Percentiles rank a stretch among this genome's conserved stretches.
These are phyloP conservation scores for Davidsoniella eucalypti DNA, from an alignment of 2,329 filamentous ascomycete genomes.

Conservation along the genomic window DNA sequence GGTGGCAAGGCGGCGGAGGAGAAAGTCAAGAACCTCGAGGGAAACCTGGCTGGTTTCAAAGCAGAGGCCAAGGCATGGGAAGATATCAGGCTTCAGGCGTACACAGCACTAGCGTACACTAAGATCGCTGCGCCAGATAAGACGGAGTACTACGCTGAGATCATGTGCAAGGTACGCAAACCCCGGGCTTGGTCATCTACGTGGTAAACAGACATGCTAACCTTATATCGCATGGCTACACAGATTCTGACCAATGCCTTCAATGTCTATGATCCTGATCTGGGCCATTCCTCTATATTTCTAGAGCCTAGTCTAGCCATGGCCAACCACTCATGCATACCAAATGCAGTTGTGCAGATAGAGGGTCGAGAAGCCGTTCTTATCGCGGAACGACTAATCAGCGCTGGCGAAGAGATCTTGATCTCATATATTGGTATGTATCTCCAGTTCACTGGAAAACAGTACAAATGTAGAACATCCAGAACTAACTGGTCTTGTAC, in stretches of 20 bases:
- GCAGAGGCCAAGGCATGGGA: conserved; percentile 23
- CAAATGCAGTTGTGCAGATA: conserved; percentile 43
- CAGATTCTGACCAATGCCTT: conserved; percentile 48
- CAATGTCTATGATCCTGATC: conserved; percentile 35
- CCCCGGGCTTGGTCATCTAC: neutral
- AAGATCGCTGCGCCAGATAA: conserved; percentile 21
- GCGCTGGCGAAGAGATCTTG: conserved; percentile 37
- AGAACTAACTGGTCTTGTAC: neutral
- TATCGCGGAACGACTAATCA: conserved; percentile 32
- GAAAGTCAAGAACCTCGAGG: conserved; percentile 27
- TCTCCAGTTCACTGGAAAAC: neutral
- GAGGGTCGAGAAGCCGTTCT: conserved; percentile 33
- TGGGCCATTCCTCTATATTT: conserved; percentile 36
- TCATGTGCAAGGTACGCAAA: conserved; percentile 35
- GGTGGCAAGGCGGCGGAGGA: conserved; percentile 20
- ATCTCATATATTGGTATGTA: conserved; percentile 44
- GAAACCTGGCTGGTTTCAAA: conserved; percentile 28
- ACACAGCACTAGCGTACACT: conserved; percentile 29
- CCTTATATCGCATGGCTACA: too few species aligned
- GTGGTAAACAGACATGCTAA: neutral
- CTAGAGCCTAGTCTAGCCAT: conserved; percentile 39
- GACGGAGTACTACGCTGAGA: conserved; percentile 26
- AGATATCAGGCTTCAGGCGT: conserved; percentile 33
- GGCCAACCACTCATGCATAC: conserved; percentile 46
- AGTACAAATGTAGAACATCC: neutral